These are phyloP conservation scores for Didymella glomerata DNA, from an alignment of 2,329 filamentous ascomycete species.

Conservation along the genomic window DNA sequence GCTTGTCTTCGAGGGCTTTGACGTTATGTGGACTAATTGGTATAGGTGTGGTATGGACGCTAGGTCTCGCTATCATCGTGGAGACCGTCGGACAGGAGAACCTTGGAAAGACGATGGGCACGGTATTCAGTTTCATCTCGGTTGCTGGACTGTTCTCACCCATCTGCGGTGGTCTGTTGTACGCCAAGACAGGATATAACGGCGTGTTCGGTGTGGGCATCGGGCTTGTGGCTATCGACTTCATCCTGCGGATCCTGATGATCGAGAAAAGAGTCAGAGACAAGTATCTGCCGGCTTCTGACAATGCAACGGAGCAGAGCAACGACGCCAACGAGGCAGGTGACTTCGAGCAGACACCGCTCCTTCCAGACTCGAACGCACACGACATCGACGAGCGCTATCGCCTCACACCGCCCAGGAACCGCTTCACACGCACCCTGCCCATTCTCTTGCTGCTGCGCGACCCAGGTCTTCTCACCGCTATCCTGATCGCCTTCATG, in stretches of 20 bases:
- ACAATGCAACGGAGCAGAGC: slow-evolving; percentile 10
- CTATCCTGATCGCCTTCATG: slow-evolving; percentile 45
- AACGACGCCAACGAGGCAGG: slow-evolving; percentile 21
- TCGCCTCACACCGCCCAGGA: slow-evolving; percentile 54
- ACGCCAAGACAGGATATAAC: slow-evolving; percentile 64
- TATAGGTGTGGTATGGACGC: slow-evolving; percentile 66
- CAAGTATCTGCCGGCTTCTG: slow-evolving; percentile 47
- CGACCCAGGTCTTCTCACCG: slow-evolving; percentile 43
- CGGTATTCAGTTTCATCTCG: slow-evolving; percentile 67
- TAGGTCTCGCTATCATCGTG: slow-evolving; percentile 65
- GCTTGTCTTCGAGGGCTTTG: too few species aligned
- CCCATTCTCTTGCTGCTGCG: slow-evolving; percentile 59
- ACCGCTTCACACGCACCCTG: slow-evolving; percentile 51
- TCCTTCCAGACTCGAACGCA: slow-evolving; percentile 24
- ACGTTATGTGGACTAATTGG: background rate
- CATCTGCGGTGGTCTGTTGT: slow-evolving; percentile 67
- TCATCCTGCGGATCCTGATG: slow-evolving; percentile 66
- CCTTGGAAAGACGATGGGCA: slow-evolving; percentile 68
- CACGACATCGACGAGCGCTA: slow-evolving; percentile 47
- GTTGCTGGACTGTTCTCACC: slow-evolving; percentile 66
- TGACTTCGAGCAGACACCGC: slow-evolving; percentile 37
- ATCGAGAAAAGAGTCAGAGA: slow-evolving; percentile 61
- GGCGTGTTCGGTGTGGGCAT: slow-evolving; percentile 68
- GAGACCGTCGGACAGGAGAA: slow-evolving; percentile 66
- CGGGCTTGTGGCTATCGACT: slow-evolving; percentile 64